Percentiles rank a stretch among this genome's conserved stretches.
Conservation (phyloP, 352 stramenopile species). For the Globisporangium recalcitrans region DNA sequence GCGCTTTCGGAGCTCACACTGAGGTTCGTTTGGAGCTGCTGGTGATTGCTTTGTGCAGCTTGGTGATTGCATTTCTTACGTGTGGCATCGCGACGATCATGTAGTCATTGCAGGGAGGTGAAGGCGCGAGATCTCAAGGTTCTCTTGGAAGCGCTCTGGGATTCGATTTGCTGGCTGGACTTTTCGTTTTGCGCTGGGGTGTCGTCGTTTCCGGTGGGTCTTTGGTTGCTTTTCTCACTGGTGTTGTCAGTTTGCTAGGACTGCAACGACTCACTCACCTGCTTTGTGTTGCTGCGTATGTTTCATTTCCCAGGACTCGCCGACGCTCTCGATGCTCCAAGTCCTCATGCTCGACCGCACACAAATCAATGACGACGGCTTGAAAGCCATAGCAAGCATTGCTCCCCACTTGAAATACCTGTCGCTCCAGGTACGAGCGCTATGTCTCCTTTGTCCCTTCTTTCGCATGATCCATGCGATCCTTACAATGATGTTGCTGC, state of each 20-base stretch:
- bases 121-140: slow-evolving; percentile 26
- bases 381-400: slow-evolving; percentile 29
- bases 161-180: slow-evolving; percentile 42
- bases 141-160: slow-evolving; percentile 25
- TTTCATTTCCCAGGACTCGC: slow-evolving; percentile 8
- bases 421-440: slow-evolving; percentile 48
- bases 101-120: slow-evolving; percentile 31
- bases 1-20: slow-evolving; percentile 44
- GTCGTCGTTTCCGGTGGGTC: slow-evolving; percentile 32
- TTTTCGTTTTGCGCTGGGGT: slow-evolving; percentile 47
- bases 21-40: slow-evolving; percentile 28
- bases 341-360: slow-evolving; percentile 66
- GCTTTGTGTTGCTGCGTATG: neutral
- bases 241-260: neutral
- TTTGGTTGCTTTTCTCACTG: neutral
- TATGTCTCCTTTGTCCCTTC: neutral
- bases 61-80: neutral
- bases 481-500: neutral
- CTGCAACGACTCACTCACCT: too few species aligned
- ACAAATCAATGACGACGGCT: slow-evolving; percentile 36
- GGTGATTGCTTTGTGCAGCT: neutral
- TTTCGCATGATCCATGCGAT: neutral
- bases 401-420: slow-evolving; percentile 47
- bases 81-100: neutral
- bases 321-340: slow-evolving; percentile 32